phyloP scores from a whole-genome alignment of 1,284 basidiomycete species.

The Apiotrichum akiyoshidainum region DNA sequence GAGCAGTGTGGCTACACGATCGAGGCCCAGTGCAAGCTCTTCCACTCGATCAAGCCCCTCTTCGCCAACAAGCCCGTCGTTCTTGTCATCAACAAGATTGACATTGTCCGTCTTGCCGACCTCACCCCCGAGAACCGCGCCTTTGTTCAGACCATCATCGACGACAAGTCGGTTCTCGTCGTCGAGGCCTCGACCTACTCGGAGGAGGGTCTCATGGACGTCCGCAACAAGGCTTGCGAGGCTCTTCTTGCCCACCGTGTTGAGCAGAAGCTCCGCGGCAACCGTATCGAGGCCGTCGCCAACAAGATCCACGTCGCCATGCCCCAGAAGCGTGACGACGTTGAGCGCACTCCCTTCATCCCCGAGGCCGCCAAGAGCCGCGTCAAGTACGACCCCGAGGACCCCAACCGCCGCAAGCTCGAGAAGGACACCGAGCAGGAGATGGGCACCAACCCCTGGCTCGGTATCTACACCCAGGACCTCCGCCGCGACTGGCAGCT shows the following conservation, averaged over 20 bases:
- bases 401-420: conserved; percentile 67
- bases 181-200: conserved; percentile 87
- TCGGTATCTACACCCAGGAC: conserved; percentile 86
- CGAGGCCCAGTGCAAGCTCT: conserved; percentile 92
- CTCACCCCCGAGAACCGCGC: conserved; percentile 68
- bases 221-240: conserved; percentile 89
- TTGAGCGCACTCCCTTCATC: conserved; percentile 78
- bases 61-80: conserved; percentile 87
- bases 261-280: conserved; percentile 87
- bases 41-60: conserved; percentile 95
- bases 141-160: conserved; percentile 80
- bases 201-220: conserved; percentile 91
- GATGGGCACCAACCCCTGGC: conserved; percentile 66
- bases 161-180: conserved; percentile 64
- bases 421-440: conserved; percentile 71
- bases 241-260: conserved; percentile 87
- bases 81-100: conserved; percentile 94
- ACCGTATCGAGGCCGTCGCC: conserved; percentile 81
- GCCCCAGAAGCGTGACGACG: conserved; percentile 79
- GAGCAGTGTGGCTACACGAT: conserved; percentile 95
- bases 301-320: conserved; percentile 92
- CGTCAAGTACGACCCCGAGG: conserved; percentile 82
- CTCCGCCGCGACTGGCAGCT: conserved; percentile 81
- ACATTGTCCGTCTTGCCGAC: conserved; percentile 79
- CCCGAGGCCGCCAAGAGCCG: conserved; percentile 70